These are phyloP conservation scores for Suhomyces panamericanus DNA, from an alignment of 1,139 yeast species.

Conservation along the genomic window DNA sequence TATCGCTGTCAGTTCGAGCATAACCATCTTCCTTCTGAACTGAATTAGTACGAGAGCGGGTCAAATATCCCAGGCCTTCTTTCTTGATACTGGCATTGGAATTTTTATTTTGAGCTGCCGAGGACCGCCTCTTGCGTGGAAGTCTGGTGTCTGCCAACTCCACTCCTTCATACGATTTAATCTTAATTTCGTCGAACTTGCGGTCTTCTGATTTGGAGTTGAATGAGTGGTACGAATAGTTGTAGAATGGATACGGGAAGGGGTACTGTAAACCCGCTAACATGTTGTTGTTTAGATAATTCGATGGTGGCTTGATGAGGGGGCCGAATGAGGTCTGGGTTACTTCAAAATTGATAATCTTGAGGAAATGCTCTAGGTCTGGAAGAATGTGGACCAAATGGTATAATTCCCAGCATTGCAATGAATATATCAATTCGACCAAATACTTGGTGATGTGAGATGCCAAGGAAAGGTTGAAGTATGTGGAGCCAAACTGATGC, in stretches of 20 bases:
- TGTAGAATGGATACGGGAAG: slow-evolving; percentile 50
- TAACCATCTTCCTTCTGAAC: background rate
- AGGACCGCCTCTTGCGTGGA: slow-evolving; percentile 2
- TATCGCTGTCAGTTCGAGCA: slow-evolving; percentile 8
- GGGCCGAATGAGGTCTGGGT: slow-evolving; percentile 42
- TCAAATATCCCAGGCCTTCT: background rate
- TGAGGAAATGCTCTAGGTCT: slow-evolving; percentile 34
- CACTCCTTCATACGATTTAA: slow-evolving; percentile 42
- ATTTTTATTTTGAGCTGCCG: slow-evolving; percentile 1
- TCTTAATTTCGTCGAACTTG: slow-evolving; percentile 30
- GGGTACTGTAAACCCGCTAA: slow-evolving; percentile 48
- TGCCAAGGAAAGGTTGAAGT: slow-evolving; percentile 40
- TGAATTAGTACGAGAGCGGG: slow-evolving; percentile 6
- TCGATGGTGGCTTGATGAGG: slow-evolving; percentile 43
- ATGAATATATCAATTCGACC: slow-evolving; percentile 40
- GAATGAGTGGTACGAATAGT: slow-evolving; percentile 45
- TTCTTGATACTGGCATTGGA: background rate
- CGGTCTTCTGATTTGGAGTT: slow-evolving; percentile 29
- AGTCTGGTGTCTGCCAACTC: slow-evolving; percentile 20
- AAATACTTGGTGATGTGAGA: slow-evolving; percentile 40
- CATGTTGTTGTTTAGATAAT: slow-evolving; percentile 38
- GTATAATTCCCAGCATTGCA: slow-evolving; percentile 50
- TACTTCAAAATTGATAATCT: slow-evolving; percentile 38
- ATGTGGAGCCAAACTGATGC: slow-evolving; percentile 32
- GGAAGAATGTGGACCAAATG: slow-evolving; percentile 40